phyloP scores from a whole-genome alignment of 1,139 yeast species.

The Torulaspora pretoriensis region DNA sequence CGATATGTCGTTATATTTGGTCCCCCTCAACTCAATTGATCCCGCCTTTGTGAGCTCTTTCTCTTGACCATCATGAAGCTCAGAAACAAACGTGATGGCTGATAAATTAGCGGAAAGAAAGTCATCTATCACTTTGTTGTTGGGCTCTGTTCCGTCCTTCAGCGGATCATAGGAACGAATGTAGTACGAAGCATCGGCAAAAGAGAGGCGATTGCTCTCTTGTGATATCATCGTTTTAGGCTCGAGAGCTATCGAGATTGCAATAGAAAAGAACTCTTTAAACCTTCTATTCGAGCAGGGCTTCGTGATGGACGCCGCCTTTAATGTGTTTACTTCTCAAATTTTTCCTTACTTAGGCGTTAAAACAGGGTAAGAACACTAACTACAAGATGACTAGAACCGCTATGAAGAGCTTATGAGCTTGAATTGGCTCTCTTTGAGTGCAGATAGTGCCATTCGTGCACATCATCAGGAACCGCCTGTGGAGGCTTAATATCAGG shows the following conservation, averaged over 20 bases:
- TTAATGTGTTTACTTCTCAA: conserved; percentile 7
- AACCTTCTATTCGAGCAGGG: background rate
- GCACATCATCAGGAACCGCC: conserved; percentile 39
- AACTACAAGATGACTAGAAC: background rate
- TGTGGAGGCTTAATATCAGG: conserved; percentile 33
- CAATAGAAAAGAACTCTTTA: background rate
- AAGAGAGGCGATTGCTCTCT: conserved; percentile 12
- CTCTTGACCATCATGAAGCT: conserved; percentile 1
- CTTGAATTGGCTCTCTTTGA: background rate
- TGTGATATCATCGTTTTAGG: conserved; percentile 8
- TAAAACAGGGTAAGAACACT: conserved; percentile 2
- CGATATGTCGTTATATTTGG: conserved; percentile 9
- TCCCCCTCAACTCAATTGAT: conserved; percentile 14
- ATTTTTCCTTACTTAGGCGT: conserved; percentile 5
- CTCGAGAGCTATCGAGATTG: too few relatives aligned
- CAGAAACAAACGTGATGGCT: conserved; percentile 5
- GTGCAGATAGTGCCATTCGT: conserved; percentile 38
- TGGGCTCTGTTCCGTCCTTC: conserved; percentile 5
- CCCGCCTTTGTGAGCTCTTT: background rate
- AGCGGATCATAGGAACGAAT: conserved; percentile 10
- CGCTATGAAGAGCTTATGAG: background rate
- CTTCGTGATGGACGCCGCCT: conserved; percentile 1
- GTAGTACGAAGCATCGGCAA: conserved; percentile 12
- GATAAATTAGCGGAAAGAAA: conserved; percentile 11
- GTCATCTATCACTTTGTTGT: conserved; percentile 6